A percentile compares a stretch with the other conserved stretches of the same genome.
phyloP scores from a whole-genome alignment of 305 asterid genomes.

The Rubia tinctorum region DNA sequence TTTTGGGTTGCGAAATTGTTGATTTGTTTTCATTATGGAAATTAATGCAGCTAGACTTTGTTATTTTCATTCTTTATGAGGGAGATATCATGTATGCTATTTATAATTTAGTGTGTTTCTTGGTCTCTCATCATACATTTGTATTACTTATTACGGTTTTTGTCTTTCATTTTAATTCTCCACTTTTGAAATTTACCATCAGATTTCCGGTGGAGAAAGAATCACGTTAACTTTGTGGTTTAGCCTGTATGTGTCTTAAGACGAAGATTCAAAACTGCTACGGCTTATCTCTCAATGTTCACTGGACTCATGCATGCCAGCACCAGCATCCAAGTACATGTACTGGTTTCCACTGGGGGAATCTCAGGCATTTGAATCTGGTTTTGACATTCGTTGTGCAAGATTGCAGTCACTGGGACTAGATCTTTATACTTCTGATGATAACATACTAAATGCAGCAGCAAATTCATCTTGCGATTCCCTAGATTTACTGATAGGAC shows the following conservation, averaged over 20 bases:
- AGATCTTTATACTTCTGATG: constrained; percentile 37
- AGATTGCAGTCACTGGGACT: constrained; percentile 70
- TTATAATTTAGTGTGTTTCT: not conserved
- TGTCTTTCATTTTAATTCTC: not conserved
- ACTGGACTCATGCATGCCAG: constrained; percentile 37
- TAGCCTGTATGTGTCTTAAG: constrained; percentile 68
- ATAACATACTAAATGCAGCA: constrained; percentile 21
- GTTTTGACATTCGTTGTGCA: constrained; percentile 75
- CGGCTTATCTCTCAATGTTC: constrained; percentile 44
- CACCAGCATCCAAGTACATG: constrained; percentile 63
- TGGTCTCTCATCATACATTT: not conserved
- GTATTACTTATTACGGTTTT: not conserved
- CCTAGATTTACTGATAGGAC: constrained; percentile 42
- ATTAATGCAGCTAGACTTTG: not conserved
- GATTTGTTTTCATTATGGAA: not conserved
- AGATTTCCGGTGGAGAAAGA: constrained; percentile 85
- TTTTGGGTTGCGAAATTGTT: not conserved
- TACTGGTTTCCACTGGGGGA: constrained; percentile 91
- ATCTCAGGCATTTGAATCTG: constrained; percentile 56
- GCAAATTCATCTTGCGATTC: constrained; percentile 33
- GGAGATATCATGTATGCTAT: not conserved
- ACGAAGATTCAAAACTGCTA: constrained; percentile 80
- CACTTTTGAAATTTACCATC: constrained; percentile 13
- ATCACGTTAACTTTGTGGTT: constrained; percentile 89
- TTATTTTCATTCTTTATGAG: not conserved